Evolutionary conservation across 129 eudicot species (phyloP), one percentile per base, ranked within the genome.

Genomic region (Gnaphalium uliginosum): DNA sequence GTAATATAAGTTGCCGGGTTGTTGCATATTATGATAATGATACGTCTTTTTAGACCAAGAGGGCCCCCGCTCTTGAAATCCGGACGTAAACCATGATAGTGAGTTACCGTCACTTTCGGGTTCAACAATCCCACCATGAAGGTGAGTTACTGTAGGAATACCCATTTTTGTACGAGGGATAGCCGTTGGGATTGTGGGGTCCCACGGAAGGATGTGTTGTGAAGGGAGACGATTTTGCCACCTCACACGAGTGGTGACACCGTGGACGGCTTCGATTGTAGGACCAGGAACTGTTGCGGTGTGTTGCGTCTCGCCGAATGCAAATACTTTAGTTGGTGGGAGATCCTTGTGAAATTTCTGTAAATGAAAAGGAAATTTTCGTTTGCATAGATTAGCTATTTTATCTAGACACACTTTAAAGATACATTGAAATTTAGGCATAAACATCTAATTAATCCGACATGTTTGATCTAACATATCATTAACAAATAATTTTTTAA

Each of bases 341-440:
- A 93, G 87, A 76, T 93, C 96, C 66, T 89, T 88, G 66, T 93
- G 98, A 61, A 93, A 93, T 93, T 93, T 93, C 98, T 93, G 89
- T 25, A 72, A 75, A 8, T 14, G 15, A n/a, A n/a, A n/a, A n/a
- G n/a, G n/a, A n/a, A n/a, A n/a, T n/a, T n/a, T n/a, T n/a, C n/a
- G n/a, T n/a, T n/a, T n/a, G n/a, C n/a, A n/a, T n/a, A n/a, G n/a
- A n/a, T n/a, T n/a, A n/a, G n/a, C n/a, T n/a, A n/a, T n/a, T n/a
- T n/a, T n/a, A n/a, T n/a, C n/a, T n/a, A n/a, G n/a, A n/a, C n/a
- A n/a, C n/a, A n/a, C n/a, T n/a, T n/a, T n/a, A n/a, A n/a, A n/a
- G n/a, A n/a, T n/a, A n/a, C n/a, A n/a, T n/a, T n/a, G n/a, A n/a
- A n/a, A n/a, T n/a, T n/a, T n/a, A n/a, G n/a, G n/a, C n/a, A n/a